Base-by-base conservation (phyloP, 768 basidiomycete species). In the Calocybe cyanea region DNA sequence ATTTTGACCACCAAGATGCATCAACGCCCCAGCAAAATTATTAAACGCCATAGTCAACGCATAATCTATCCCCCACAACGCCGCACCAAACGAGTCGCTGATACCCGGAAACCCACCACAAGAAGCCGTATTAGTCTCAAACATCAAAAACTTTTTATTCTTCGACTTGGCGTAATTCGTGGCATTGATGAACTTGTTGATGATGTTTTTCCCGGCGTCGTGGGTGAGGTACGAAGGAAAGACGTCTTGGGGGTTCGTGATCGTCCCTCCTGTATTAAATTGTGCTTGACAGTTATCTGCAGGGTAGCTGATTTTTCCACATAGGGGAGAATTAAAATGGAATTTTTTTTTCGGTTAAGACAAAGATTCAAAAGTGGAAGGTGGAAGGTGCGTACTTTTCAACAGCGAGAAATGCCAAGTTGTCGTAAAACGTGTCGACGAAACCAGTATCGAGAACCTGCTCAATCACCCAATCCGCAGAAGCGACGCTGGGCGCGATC, bases 61-160 rank as follows among this genome's bases (percentile, higher is more conserved):
- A 61, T 79, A 81, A 57, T 85, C 83, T 51, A 81, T 52, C 2
- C 66, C 78, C 83, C 83, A 85, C 2, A 87, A 63, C 2, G 81
- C 78, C 0, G 77, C 80, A 1, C 75, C 80, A 54, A 82, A 85
- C 9, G 73, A 72, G 52, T 85, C 77, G 36, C 74, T 77, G 24
- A 85, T 62, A 0, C 83, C 85, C 4, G 74, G 59, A 56, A 85
- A 84, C 20, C 83, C 83, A 60, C 82, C 82, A 59, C 84, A 85
- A 23, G 77, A 79, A 1, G 81, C 83, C 0, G 80, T 78, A 54
- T 85, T 85, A 10, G 80, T 84, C 62, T 87, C 85, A 51, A 85
- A 73, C 81, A 86, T 83, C 42, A 83, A 53, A 25, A 85, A 61
- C 15, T 71, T 70, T 51, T 77, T 73, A 2, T 63, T 60, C 25